Percentiles rank a stretch among this genome's conserved stretches.
These are phyloP conservation scores for Hemileccinum impolitum DNA, from an alignment of 768 basidiomycete species.

Conservation along the genomic window DNA sequence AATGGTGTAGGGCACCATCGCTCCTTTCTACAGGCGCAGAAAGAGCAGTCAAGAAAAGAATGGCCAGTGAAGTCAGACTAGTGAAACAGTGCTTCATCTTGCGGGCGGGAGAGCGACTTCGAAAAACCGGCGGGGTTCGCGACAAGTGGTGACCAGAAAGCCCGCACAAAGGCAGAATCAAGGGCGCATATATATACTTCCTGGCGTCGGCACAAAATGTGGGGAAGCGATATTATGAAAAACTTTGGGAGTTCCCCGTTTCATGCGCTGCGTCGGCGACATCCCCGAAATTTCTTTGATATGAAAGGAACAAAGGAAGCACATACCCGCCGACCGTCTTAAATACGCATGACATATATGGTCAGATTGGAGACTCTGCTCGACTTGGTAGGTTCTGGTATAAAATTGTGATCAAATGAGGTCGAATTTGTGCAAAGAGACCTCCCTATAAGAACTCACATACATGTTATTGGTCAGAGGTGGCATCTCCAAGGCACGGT, in stretches of 20 bases:
- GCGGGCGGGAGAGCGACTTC: not conserved
- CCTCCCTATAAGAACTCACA: too few relatives aligned
- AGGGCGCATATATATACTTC: not conserved
- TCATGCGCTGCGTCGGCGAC: not conserved
- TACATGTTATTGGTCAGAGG: too few relatives aligned
- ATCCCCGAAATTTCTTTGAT: not conserved
- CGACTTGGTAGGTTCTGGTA: too few relatives aligned
- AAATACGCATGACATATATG: not conserved
- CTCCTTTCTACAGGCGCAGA: conserved; percentile 4
- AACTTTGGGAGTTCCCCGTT: not conserved
- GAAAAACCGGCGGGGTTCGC: not conserved
- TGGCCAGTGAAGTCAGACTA: not conserved
- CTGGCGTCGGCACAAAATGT: not conserved
- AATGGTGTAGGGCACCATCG: not conserved
- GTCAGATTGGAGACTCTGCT: too few relatives aligned
- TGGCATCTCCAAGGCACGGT: too few relatives aligned
- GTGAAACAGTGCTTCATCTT: not conserved
- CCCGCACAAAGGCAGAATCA: not conserved
- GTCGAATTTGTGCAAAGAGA: too few relatives aligned
- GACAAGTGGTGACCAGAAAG: not conserved
- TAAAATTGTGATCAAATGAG: too few relatives aligned
- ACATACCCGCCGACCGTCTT: not conserved
- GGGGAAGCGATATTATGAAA: not conserved
- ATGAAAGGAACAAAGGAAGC: not conserved
- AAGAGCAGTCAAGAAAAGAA: not conserved